Conservation (phyloP, 768 basidiomycete genomes). For the Suillus tomentosus region DNA sequence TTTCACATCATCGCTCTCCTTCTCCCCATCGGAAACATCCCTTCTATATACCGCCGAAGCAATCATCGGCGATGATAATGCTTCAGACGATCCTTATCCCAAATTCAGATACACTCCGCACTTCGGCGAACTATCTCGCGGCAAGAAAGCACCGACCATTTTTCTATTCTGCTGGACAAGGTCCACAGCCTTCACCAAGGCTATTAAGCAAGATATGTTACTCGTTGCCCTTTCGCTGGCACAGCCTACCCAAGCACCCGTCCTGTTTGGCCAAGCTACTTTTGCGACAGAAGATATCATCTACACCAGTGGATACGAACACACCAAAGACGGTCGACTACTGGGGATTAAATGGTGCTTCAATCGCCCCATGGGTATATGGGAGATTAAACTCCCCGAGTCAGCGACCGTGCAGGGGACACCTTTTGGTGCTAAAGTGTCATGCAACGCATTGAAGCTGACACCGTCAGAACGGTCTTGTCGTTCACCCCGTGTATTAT, state of each 20-base stretch:
- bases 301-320: constrained; percentile 64
- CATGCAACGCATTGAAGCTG: constrained; percentile 38
- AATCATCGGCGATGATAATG: constrained; percentile 15
- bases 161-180: constrained; percentile 54
- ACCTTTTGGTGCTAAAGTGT: constrained; percentile 15
- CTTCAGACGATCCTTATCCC: constrained; percentile 28
- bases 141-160: constrained; percentile 51
- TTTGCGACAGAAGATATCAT: constrained; percentile 48
- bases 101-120: constrained; percentile 46
- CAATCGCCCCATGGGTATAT: constrained; percentile 61
- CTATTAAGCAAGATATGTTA: constrained; percentile 13
- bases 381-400: constrained; percentile 43
- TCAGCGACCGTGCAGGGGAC: constrained; percentile 13
- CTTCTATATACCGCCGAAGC: neutral
- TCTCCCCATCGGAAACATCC: neutral
- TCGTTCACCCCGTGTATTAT: constrained; percentile 59
- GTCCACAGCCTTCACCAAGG: constrained; percentile 16
- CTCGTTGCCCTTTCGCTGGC: constrained; percentile 18
- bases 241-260: constrained; percentile 17
- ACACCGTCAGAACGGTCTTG: constrained; percentile 48
- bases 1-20: constrained; percentile 42
- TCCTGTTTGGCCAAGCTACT: constrained; percentile 56
- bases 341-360: constrained; percentile 61
- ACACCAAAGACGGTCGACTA: constrained; percentile 54
- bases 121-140: constrained; percentile 63